Evolutionary conservation across 176 grass and related monocot genomes (phyloP), one percentile per base, ranked within the genome.

Genomic region (Oryza glaberrima): DNA sequence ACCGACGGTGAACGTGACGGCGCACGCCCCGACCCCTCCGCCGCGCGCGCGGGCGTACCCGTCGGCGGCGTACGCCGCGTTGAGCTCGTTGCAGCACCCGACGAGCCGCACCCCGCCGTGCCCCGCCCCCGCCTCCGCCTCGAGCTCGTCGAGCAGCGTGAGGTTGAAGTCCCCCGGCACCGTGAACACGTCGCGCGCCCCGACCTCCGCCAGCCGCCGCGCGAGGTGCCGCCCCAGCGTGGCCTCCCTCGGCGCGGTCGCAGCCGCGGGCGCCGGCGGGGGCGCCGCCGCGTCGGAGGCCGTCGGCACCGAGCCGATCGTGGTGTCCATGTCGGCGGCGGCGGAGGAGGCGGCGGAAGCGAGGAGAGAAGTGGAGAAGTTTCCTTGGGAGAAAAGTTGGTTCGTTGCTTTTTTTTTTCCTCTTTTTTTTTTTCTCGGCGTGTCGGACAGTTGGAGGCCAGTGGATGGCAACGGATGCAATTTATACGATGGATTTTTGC

Each of bases 21-120:
- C 90, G 82, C 81, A 91, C 6, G 90, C 90, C 40, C 86, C 81
- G 0, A 91, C 89, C 67, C 86, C 75, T 3, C 85, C 65, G 34
- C 32, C 88, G 45, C 87, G 87, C 36, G 86, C 86, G 0, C 90
- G 85, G 10, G 90, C 81, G 82, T 91, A 91, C 3, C 89, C 90
- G 70, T 91, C 90, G 25, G 90, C 90, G 34, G 89, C 89, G 86
- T 91, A 88, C 0, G 88, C 89, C 1, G 93, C 93, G 90, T 95
- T 95, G 79, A 95, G 93, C 88, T 95, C 93, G 90, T 95, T 95
- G 88, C 93, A 95, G 88, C 93, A 95, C 0, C 93, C 93, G 2
- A 95, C 73, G 78, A 94, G 90, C 25, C 79, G 78, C 78, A 95
- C 84, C 1, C 76, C 89, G 14, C 80, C 86, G 19, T 40, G 76